Evolutionary conservation across 495 filamentous ascomycete species (phyloP).

Genomic region (Aspergillus hancockii): DNA sequence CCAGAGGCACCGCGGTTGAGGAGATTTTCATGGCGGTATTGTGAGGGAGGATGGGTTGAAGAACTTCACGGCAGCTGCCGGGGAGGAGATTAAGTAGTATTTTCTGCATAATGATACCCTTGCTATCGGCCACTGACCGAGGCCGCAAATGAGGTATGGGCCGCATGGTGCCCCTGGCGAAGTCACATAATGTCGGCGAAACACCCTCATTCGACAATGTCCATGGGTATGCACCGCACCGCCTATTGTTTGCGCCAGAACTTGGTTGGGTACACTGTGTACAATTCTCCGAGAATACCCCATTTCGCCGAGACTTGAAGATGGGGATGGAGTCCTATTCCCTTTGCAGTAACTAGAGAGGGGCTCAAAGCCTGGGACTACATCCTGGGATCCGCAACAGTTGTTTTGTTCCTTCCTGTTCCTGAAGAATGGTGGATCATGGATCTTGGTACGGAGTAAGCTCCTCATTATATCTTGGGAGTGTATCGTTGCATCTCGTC

Average conservation of each 20-base stretch:
- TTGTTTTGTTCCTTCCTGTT: background rate
- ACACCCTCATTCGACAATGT: background rate
- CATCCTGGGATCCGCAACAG: background rate
- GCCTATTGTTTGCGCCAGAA: background rate
- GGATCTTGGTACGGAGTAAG: background rate
- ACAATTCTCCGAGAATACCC: background rate
- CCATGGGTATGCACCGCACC: background rate
- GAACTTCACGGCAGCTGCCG: background rate
- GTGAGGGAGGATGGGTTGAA: background rate
- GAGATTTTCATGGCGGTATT: constrained; percentile 9
- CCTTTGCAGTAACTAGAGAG: background rate
- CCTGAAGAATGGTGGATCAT: background rate
- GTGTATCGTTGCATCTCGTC: background rate
- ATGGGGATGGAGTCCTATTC: background rate
- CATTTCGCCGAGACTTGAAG: constrained; percentile 1
- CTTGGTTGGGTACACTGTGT: background rate
- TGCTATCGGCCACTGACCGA: background rate
- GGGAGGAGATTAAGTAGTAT: background rate
- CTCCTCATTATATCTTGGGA: background rate
- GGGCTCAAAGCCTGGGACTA: background rate
- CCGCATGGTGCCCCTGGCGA: background rate
- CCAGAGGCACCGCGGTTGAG: constrained; percentile 4
- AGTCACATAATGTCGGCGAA: constrained; percentile 3
- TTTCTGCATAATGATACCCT: background rate
- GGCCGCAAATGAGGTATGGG: background rate